Evolutionary conservation across 495 filamentous ascomycete genomes (phyloP).

Genomic region (Neurospora sp.): DNA sequence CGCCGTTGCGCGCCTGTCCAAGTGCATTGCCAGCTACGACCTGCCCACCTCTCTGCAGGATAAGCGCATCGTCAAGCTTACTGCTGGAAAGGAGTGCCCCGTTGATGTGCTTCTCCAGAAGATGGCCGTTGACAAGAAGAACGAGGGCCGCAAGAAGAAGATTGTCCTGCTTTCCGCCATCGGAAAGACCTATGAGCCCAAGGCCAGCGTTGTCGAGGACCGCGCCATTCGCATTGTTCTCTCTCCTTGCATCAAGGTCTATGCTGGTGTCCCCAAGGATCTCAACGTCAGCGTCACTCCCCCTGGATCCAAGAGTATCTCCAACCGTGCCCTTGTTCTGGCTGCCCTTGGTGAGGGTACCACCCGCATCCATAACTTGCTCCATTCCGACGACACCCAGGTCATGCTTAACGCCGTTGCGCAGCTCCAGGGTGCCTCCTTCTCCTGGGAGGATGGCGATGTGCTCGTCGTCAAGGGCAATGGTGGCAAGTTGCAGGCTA

Average conservation of each 20-base stretch:
- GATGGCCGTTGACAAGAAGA: conserved; percentile 99
- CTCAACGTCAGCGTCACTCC: conserved; percentile 69
- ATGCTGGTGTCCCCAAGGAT: conserved; percentile 52
- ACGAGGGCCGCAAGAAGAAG: conserved; percentile 90
- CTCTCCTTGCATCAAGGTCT: conserved; percentile 66
- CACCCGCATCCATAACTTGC: conserved; percentile 79
- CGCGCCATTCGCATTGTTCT: conserved; percentile 75
- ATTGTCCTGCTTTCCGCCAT: conserved; percentile 91
- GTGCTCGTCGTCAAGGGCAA: conserved; percentile 84
- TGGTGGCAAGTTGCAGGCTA: conserved; percentile 74
- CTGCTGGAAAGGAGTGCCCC: conserved; percentile 82
- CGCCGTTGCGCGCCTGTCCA: conserved; percentile 80
- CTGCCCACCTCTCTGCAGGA: conserved; percentile 81
- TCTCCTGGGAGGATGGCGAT: conserved; percentile 88
- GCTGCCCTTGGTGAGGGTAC: conserved; percentile 83
- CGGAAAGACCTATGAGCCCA: conserved; percentile 74
- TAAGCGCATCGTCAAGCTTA: conserved; percentile 71
- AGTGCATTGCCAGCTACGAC: conserved; percentile 88
- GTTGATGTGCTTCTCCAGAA: conserved; percentile 79
- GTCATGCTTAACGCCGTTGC: conserved; percentile 88
- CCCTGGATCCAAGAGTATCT: conserved; percentile 96
- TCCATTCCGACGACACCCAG: conserved; percentile 95
- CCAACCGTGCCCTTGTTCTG: conserved; percentile 86
- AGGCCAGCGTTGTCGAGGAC: conserved; percentile 82
- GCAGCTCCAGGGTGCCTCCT: conserved; percentile 77